Base-by-base conservation (phyloP, 495 filamentous ascomycete genomes). In the Lasiosphaeria miniovina region DNA sequence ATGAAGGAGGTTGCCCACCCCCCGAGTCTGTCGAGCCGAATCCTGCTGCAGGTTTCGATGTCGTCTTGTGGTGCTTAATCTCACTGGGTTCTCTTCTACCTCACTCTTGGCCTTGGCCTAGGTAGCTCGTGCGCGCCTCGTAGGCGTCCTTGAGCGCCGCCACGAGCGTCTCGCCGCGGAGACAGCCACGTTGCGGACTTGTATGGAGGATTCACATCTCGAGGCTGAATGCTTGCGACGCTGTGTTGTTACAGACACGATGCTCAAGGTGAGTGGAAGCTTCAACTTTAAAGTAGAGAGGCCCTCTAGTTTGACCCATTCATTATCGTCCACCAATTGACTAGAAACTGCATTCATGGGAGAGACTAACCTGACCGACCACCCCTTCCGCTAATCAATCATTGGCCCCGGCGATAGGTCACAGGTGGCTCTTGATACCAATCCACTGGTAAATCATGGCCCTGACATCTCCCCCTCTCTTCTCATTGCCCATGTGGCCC, bases 401-500 rank as follows among this genome's bases (percentile, higher is more conserved):
- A 41, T 41, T 41, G 2, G 38, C 38, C 38, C 38, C 38, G 38
- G 43, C 11, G 43, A 46, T 2, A 7, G 43, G 8, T 46, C 15
- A 46, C 12, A 46, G 8, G 6, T 46, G 6, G 43, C 43, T 46
- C 43, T 46, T 46, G 43, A 46, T 46, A 0, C 43, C 43, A 46
- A 46, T 46, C 43, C 43, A 46, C 11, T 46, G 43, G 43, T 46
- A 46, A 46, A 46, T 46, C 12, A 46, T 46, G 43, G 6, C 3
- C 11, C 43, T 46, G 6, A 46, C 43, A 14, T 46, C 43, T 46
- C 43, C 43, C 6, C 43, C 12, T 46, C 43, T 46, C 43, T 46
- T 46, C 43, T 46, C 43, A 46, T 46, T 46, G 12, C 43, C 12
- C 43, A 46, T 46, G 43, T 46, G 43, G 43, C 43, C 43, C 11